Conservation (phyloP, 73 alveolate species). For the Paraurostyla sp. region DNA sequence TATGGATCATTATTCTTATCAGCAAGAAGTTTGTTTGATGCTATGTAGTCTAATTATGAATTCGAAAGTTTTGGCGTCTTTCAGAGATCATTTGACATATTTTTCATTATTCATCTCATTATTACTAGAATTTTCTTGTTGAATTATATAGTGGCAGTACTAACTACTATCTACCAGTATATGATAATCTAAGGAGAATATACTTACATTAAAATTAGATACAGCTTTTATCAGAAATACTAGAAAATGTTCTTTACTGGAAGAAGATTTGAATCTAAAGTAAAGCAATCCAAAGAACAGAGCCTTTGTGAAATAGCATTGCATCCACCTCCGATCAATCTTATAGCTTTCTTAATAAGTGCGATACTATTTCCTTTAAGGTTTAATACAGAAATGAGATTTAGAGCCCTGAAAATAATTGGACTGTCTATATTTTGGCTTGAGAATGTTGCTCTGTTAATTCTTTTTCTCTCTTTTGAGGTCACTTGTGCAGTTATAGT, state of each 20-base stretch:
- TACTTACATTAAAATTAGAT: slow-evolving; percentile 21
- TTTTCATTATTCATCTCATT: slow-evolving; percentile 15
- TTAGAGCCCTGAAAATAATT: background rate
- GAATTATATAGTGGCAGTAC: slow-evolving; percentile 51
- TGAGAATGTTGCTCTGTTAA: background rate
- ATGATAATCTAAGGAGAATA: slow-evolving; percentile 44
- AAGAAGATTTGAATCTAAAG: background rate
- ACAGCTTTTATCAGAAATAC: background rate
- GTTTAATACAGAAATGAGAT: background rate
- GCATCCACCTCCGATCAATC: slow-evolving; percentile 32
- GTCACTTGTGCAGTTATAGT: background rate
- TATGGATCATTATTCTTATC: slow-evolving; percentile 42
- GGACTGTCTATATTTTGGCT: background rate
- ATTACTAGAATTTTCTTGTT: slow-evolving; percentile 35
- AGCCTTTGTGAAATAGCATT: slow-evolving; percentile 7
- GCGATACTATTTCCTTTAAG: background rate
- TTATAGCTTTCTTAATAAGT: background rate
- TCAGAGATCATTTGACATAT: slow-evolving; percentile 12
- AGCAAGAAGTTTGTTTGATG: slow-evolving; percentile 38
- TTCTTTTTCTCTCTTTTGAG: background rate
- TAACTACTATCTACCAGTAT: slow-evolving; percentile 20
- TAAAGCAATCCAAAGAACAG: background rate
- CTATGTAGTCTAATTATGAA: slow-evolving; percentile 10
- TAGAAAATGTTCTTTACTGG: background rate
- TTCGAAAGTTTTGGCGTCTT: background rate